Evolutionary conservation across 1,139 yeast species (phyloP).

Genomic region (Saccharomyces hybrid): DNA sequence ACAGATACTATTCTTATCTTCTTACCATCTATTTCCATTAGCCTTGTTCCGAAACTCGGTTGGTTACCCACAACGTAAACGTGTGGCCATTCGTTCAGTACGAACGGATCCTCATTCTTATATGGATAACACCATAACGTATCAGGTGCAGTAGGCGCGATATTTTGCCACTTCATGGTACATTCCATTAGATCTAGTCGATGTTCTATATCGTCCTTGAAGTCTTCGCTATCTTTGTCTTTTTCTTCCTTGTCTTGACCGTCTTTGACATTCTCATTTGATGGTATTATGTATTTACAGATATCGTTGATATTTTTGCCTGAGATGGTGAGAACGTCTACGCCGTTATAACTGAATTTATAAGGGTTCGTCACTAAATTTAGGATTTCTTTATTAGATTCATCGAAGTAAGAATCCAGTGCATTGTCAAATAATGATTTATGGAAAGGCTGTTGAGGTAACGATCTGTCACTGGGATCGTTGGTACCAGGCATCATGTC

Average conservation of each 20-base stretch:
- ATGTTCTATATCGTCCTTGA: conserved; percentile 29
- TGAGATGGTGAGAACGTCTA: conserved; percentile 59
- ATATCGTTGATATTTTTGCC: conserved; percentile 86
- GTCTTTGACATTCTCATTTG: conserved; percentile 7
- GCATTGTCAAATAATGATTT: conserved; percentile 55
- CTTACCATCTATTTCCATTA: background rate
- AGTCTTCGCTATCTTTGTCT: conserved; percentile 15
- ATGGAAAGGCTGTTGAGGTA: conserved; percentile 90
- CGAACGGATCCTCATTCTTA: conserved; percentile 73
- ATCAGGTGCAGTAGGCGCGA: conserved; percentile 95
- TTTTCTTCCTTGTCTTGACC: background rate
- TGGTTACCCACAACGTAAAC: conserved; percentile 86
- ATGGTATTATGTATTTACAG: conserved; percentile 51
- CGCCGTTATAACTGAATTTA: conserved; percentile 52
- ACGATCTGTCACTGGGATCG: conserved; percentile 76
- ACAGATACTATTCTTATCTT: conserved; percentile 48
- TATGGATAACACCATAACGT: conserved; percentile 88
- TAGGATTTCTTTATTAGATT: conserved; percentile 37
- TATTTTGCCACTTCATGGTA: conserved; percentile 74
- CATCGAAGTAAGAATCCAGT: conserved; percentile 36
- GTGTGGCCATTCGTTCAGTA: conserved; percentile 71
- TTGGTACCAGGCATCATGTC: conserved; percentile 75
- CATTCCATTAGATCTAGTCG: conserved; percentile 55
- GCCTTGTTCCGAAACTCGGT: conserved; percentile 38
- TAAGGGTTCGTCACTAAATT: conserved; percentile 65